These are phyloP conservation scores for Zygoascus biomembranicola DNA, from an alignment of 805 yeast species.

Conservation along the genomic window DNA sequence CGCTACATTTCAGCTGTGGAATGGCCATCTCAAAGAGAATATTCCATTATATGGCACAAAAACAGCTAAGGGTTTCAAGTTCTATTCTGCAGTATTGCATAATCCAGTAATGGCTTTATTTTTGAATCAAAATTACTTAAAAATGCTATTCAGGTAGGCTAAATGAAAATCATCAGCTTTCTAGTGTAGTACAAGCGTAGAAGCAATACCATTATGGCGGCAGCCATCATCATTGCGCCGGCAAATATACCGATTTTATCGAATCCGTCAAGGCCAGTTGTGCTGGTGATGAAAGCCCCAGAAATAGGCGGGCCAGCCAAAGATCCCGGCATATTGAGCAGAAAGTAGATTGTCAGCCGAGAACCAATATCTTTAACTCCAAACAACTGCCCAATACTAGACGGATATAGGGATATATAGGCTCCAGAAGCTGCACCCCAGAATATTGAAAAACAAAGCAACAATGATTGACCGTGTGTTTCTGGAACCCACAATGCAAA, in stretches of 20 bases:
- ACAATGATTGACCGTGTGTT: conserved; percentile 9
- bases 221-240: conserved; percentile 24
- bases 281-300: conserved; percentile 26
- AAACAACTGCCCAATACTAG: conserved; percentile 30
- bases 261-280: conserved; percentile 20
- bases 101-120: too few species aligned
- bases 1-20: too few species aligned
- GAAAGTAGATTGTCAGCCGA: conserved; percentile 25
- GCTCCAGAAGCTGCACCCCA: conserved; percentile 34
- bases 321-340: conserved; percentile 25
- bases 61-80: too few species aligned
- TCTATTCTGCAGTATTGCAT: too few species aligned
- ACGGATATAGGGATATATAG: conserved; percentile 29
- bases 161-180: conserved; percentile 15
- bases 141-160: neutral
- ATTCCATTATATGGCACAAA: too few species aligned
- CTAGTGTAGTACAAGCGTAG: conserved; percentile 13
- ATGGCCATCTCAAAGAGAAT: too few species aligned
- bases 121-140: too few species aligned
- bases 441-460: conserved; percentile 24
- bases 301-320: conserved; percentile 31
- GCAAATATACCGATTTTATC: conserved; percentile 26
- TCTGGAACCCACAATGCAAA: conserved; percentile 17
- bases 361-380: conserved; percentile 27
- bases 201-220: conserved; percentile 10